These are phyloP conservation scores for Trichoderma semiorbis DNA, from an alignment of 2,329 filamentous ascomycete species.

Conservation along the genomic window DNA sequence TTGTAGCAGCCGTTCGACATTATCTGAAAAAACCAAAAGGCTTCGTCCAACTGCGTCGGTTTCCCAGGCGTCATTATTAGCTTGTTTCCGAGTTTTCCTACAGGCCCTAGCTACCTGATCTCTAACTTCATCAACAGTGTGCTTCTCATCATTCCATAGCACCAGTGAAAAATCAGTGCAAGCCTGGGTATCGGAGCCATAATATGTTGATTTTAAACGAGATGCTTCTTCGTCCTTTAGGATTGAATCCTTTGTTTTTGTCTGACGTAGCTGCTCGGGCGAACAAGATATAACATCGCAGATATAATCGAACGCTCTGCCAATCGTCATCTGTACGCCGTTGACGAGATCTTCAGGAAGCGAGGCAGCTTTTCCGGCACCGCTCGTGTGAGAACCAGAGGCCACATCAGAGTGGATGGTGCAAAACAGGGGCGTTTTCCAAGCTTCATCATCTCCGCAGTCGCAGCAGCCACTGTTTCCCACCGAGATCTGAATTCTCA, in stretches of 20 bases:
- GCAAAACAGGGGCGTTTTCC: constrained; percentile 82
- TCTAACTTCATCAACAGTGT: constrained; percentile 86
- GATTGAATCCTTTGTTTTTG: constrained; percentile 80
- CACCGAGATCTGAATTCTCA: constrained; percentile 80
- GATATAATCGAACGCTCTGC: constrained; percentile 84
- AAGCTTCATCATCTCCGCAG: constrained; percentile 93
- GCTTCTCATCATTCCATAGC: constrained; percentile 98
- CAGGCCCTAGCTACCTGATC: constrained; percentile 90
- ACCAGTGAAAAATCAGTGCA: constrained; percentile 72
- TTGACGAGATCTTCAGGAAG: constrained; percentile 73
- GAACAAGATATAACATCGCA: constrained; percentile 98
- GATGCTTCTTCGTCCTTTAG: constrained; percentile 76
- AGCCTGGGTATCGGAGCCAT: constrained; percentile 55
- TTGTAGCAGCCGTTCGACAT: constrained; percentile 68
- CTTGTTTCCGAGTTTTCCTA: constrained; percentile 65
- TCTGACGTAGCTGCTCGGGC: constrained; percentile 84
- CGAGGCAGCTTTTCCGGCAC: constrained; percentile 55
- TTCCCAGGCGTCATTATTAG: constrained; percentile 74
- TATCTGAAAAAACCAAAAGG: constrained; percentile 71
- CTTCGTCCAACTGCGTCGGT: constrained; percentile 86
- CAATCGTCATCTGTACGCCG: constrained; percentile 81
- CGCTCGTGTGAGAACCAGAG: constrained; percentile 53
- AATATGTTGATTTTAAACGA: constrained; percentile 65
- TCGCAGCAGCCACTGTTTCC: constrained; percentile 97
- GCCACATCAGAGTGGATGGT: constrained; percentile 76